Conservation (phyloP, 1,284 basidiomycete genomes). For the Sporisorium iseilematis-ciliati region DNA sequence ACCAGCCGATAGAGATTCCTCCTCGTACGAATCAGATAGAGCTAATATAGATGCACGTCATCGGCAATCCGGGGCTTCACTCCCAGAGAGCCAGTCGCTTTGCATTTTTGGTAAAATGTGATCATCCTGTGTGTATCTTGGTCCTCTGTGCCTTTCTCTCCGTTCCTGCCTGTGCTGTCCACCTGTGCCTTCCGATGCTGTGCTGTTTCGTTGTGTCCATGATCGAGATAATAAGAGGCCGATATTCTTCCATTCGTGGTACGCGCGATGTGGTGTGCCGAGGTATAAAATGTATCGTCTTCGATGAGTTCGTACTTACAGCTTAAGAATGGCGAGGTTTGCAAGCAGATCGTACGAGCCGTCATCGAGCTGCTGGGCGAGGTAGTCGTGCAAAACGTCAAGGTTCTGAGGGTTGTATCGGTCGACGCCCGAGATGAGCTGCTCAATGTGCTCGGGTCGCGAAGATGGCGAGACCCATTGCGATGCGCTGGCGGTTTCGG, state of each 20-base stretch:
- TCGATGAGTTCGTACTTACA: constrained; percentile 73
- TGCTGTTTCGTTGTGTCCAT: constrained; percentile 1
- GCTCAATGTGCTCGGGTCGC: constrained; percentile 64
- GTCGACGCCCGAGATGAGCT: constrained; percentile 73
- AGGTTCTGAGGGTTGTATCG: constrained; percentile 96
- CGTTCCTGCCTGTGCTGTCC: background rate
- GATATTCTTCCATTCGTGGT: constrained; percentile 3
- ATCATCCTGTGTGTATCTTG: constrained; percentile 38
- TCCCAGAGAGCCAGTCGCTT: constrained; percentile 54
- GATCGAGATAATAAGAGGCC: background rate
- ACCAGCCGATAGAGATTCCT: background rate
- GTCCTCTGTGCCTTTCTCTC: background rate
- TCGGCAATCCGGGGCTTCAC: constrained; percentile 56
- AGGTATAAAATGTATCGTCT: background rate
- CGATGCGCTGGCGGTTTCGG: constrained; percentile 39
- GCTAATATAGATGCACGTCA: constrained; percentile 67
- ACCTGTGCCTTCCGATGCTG: background rate
- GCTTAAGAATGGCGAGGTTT: constrained; percentile 87
- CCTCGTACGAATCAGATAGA: constrained; percentile 63
- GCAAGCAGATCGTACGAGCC: constrained; percentile 93
- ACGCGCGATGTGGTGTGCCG: constrained; percentile 11
- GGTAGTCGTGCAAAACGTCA: constrained; percentile 91
- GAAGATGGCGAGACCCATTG: constrained; percentile 55
- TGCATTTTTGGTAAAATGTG: constrained; percentile 43
- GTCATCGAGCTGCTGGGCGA: constrained; percentile 88